Percentiles rank a stretch among this genome's conserved stretches.
phyloP scores from a whole-genome alignment of 179 eudicot genomes.

The Silene coronaria region DNA sequence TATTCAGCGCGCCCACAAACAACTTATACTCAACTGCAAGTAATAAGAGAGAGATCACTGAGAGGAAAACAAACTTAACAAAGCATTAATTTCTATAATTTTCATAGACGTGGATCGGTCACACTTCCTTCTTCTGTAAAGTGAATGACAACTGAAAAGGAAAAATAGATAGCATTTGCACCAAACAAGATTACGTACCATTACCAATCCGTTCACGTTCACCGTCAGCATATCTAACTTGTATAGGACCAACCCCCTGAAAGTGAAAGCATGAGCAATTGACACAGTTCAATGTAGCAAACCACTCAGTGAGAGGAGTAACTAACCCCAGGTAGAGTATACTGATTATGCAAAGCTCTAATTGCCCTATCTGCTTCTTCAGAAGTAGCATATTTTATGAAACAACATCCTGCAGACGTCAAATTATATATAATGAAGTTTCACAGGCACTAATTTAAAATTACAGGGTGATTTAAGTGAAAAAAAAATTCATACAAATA shows the following conservation, averaged over 20 bases:
- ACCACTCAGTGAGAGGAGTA: slow-evolving; percentile 16
- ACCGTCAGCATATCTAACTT: slow-evolving; percentile 99
- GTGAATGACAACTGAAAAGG: background rate
- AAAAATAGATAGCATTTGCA: background rate
- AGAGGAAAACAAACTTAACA: background rate
- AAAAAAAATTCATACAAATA: background rate
- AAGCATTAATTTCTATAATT: background rate
- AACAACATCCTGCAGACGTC: slow-evolving; percentile 93
- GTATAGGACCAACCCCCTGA: slow-evolving; percentile 89
- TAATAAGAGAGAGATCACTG: slow-evolving; percentile 29
- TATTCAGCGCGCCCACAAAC: slow-evolving; percentile 85
- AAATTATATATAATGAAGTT: slow-evolving; percentile 32
- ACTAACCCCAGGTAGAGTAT: slow-evolving; percentile 86
- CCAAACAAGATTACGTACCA: slow-evolving; percentile 26
- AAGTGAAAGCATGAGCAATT: slow-evolving; percentile 19
- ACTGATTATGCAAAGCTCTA: slow-evolving; percentile 77
- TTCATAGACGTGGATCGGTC: background rate
- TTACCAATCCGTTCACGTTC: slow-evolving; percentile 95
- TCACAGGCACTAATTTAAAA: slow-evolving; percentile 18
- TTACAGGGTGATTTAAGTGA: background rate
- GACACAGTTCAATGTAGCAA: slow-evolving; percentile 8
- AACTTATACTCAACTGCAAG: slow-evolving; percentile 91
- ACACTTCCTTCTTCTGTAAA: background rate
- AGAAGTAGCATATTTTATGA: slow-evolving; percentile 80
- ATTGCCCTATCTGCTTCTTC: slow-evolving; percentile 96